A percentile compares a stretch with the other conserved stretches of the same genome.
phyloP scores from a whole-genome alignment of 108 stramenopile species.

The Skeletonema grethae region DNA sequence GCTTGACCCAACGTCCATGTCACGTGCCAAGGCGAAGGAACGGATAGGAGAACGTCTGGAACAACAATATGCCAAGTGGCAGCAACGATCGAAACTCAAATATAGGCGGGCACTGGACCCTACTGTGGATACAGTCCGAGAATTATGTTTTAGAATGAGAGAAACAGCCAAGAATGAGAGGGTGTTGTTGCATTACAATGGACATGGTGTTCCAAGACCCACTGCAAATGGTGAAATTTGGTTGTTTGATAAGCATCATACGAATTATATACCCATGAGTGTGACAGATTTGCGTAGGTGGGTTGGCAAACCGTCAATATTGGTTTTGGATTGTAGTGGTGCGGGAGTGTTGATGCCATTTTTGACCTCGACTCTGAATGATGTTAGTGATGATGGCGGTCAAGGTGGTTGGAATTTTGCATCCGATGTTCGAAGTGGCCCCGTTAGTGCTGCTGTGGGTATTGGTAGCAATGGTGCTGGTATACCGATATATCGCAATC shows the following conservation, averaged over 20 bases:
- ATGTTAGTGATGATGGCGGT: conserved; percentile 21
- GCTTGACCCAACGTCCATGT: conserved; percentile 87
- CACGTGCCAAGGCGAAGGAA: conserved; percentile 85
- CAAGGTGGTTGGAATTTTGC: conserved; percentile 27
- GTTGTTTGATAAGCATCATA: conserved; percentile 94
- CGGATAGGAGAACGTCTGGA: conserved; percentile 88
- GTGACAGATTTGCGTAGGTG: conserved; percentile 89
- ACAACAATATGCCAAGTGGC: conserved; percentile 90
- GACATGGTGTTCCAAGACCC: conserved; percentile 97
- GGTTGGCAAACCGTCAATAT: conserved; percentile 91
- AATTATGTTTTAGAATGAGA: conserved; percentile 77
- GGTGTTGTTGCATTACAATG: conserved; percentile 97
- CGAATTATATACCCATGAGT: conserved; percentile 97
- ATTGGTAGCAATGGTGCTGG: not conserved
- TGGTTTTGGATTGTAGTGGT: conserved; percentile 92
- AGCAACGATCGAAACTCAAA: conserved; percentile 64
- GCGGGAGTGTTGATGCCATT: conserved; percentile 93
- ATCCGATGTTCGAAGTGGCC: conserved; percentile 21
- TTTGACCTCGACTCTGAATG: conserved; percentile 61
- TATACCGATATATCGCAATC: conserved; percentile 8
- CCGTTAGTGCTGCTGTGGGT: conserved; percentile 18
- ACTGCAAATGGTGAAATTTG: conserved; percentile 96
- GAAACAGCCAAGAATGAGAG: conserved; percentile 79
- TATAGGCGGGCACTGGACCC: conserved; percentile 92
- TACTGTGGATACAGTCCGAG: conserved; percentile 91